phyloP scores from a whole-genome alignment of 2,329 filamentous ascomycete species.

The Epichloe typhina region DNA sequence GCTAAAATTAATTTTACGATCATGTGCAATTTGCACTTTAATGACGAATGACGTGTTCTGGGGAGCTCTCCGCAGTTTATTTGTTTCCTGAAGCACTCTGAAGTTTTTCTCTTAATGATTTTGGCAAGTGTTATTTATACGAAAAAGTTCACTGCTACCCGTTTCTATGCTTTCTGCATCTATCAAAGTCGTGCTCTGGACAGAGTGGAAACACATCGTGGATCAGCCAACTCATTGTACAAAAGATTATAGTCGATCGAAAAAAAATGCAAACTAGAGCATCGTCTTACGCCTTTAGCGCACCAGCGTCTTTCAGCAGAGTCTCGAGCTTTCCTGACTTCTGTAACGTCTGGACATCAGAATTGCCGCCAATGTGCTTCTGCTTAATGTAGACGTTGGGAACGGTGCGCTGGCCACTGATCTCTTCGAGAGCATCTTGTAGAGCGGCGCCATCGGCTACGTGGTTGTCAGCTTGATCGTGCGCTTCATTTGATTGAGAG shows the following conservation, averaged over 20 bases:
- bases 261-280: neutral
- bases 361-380: slow-evolving; percentile 94
- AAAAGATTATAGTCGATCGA: neutral
- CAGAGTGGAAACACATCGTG: neutral
- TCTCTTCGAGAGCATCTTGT: slow-evolving; percentile 68
- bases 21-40: too few species aligned
- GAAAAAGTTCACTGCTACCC: neutral
- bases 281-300: slow-evolving; percentile 26
- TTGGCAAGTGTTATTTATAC: neutral
- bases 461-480: neutral
- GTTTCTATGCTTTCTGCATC: neutral
- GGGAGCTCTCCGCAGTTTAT: too few species aligned
- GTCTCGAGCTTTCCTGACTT: slow-evolving; percentile 24
- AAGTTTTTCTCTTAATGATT: too few species aligned
- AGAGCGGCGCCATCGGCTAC: slow-evolving; percentile 70
- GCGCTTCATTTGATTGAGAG: neutral
- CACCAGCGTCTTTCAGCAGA: slow-evolving; percentile 30
- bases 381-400: slow-evolving; percentile 90
- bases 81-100: too few species aligned
- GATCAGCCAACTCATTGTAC: slow-evolving; percentile 2
- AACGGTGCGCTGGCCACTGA: slow-evolving; percentile 76
- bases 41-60: neutral
- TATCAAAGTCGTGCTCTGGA: slow-evolving; percentile 5
- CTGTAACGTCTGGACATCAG: slow-evolving; percentile 57
- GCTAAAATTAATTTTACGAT: neutral